Conservation (phyloP, 192 early-diverging fungal genomes). For the Spizellomyces sp. region DNA sequence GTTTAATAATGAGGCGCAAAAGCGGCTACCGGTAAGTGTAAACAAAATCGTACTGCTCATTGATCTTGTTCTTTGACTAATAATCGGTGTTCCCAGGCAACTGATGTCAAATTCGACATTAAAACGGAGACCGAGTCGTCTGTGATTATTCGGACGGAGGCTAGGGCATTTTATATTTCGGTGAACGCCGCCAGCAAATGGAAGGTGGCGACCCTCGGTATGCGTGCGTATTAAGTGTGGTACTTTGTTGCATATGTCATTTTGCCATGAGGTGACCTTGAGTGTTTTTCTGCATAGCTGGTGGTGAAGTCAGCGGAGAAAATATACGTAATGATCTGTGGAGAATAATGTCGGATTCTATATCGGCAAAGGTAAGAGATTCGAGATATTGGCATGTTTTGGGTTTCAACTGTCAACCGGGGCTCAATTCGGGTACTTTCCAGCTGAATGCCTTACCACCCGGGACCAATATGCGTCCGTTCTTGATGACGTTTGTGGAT, state of each 20-base stretch:
- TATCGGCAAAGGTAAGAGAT: neutral
- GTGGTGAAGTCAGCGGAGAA: neutral
- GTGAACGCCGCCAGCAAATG: conserved; percentile 16
- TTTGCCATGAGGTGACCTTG: neutral
- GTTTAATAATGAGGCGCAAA: conserved; percentile 10
- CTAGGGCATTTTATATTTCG: conserved; percentile 1
- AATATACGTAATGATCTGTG: neutral
- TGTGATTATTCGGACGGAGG: conserved; percentile 8
- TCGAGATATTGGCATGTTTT: neutral
- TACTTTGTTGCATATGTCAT: neutral
- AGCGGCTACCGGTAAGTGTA: conserved; percentile 2
- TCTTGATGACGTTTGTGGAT: conserved; percentile 21
- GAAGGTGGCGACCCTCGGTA: conserved; percentile 5
- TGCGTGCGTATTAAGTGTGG: neutral
- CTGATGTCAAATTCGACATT: neutral
- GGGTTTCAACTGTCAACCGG: neutral
- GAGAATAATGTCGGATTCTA: neutral
- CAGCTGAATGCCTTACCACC: conserved; percentile 20
- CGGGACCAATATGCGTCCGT: conserved; percentile 25
- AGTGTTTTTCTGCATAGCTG: neutral
- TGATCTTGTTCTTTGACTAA: neutral
- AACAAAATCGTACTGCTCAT: neutral
- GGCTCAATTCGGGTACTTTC: neutral
- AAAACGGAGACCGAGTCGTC: neutral
- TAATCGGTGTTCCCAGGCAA: neutral